Percentiles rank a stretch among this genome's conserved stretches.
Evolutionary conservation across 148 eudicot genomes (phyloP).

Genomic region (Suaeda aralocaspica): DNA sequence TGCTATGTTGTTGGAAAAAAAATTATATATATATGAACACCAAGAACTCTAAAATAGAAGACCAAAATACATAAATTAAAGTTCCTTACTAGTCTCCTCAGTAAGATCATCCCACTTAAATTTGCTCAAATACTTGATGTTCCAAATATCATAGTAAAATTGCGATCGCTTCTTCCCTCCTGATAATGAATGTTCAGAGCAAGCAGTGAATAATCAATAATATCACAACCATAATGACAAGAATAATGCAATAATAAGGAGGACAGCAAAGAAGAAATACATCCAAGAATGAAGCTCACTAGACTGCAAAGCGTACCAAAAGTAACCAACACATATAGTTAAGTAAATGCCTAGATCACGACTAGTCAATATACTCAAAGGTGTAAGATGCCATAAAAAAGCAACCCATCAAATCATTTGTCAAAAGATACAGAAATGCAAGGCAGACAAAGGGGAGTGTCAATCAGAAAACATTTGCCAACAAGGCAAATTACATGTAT

Average conservation of each 20-base stretch:
- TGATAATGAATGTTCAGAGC: constrained; percentile 18
- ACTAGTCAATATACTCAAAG: not conserved
- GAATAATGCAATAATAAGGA: not conserved
- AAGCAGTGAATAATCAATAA: not conserved
- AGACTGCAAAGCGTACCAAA: not conserved
- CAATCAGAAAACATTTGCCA: not conserved
- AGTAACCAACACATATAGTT: not conserved
- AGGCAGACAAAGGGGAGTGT: not conserved
- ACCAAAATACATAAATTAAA: constrained; percentile 6
- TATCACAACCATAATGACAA: not conserved
- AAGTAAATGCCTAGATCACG: not conserved
- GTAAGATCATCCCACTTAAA: constrained; percentile 96
- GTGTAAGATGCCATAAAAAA: not conserved
- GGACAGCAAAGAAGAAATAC: not conserved
- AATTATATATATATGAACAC: not conserved
- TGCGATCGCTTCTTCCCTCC: constrained; percentile 90
- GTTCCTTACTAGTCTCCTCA: constrained; percentile 60
- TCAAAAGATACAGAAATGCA: not conserved
- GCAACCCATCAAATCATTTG: not conserved
- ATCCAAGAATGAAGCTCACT: not conserved
- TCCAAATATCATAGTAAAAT: constrained; percentile 80
- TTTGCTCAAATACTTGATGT: constrained; percentile 91
- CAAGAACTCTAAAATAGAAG: constrained; percentile 7
- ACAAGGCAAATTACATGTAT: not conserved
- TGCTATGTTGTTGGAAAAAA: constrained; percentile 33